Base-by-base conservation (phyloP, 2,329 filamentous ascomycete genomes). In the Talaromyces amestolkiae region DNA sequence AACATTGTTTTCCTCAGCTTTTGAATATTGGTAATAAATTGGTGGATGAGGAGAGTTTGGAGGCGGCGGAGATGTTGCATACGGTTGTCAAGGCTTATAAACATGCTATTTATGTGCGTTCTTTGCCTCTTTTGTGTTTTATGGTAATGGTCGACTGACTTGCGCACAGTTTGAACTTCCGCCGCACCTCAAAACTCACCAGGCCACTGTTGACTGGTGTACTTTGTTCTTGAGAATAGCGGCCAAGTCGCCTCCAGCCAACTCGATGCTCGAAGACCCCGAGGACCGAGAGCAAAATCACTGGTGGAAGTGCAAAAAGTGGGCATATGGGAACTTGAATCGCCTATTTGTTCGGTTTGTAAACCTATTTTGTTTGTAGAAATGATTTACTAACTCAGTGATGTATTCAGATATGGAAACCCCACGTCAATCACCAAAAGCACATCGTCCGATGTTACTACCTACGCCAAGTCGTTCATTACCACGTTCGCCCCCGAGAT, bases 241-340 rank as follows among this genome's bases (percentile, higher is more conserved):
- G 41, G 89, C 90, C 70, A 98, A 98, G 79, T 82, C 89, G 24
- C 88, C 91, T 41, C 95, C 95, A 4, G 85, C 90, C 64, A 88
- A 85, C 71, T 90, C 93, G 41, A 89, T 98, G 85, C 78, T 84
- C 65, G 92, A 96, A 67, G 91, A 91, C 67, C 81, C 90, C 61
- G 88, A 92, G 66, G 94, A 98, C 75, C 88, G 95, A 65, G 95
- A 98, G 79, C 87, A 90, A 73, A 93, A 97, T 76, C 93, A 97
- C 78, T 99, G 95, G 94, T 99, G 94, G 94, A 99, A 98, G 83
- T 91, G 93, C 69, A 98, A 98, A 88, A 99, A 99, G 80, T 98
- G 95, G 95, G 91, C 94, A 15, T 99, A 97, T 79, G 96, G 95
- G 74, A 98, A 98, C 79, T 81, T 99, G 72, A 99, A 99, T 81